Percentiles rank a stretch among this genome's conserved stretches.
Conservation (phyloP, 148 eudicot genomes). For the Nepenthes mirabilis region DNA sequence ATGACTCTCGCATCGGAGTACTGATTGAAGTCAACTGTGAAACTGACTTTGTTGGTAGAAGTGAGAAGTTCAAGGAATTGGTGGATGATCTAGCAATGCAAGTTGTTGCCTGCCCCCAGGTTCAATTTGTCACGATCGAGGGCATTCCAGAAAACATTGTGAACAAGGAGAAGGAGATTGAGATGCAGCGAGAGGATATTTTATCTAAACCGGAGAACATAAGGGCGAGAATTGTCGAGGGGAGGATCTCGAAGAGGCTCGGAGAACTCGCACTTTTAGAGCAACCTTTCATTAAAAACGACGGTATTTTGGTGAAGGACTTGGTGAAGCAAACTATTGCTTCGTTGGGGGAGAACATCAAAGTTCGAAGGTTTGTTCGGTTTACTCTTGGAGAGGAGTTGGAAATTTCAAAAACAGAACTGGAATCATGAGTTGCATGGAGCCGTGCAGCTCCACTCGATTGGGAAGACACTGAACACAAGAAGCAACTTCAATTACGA, state of each 20-base stretch:
- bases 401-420: constrained; percentile 17
- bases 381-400: constrained; percentile 66
- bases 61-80: constrained; percentile 75
- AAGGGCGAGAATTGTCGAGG: constrained; percentile 79
- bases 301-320: constrained; percentile 70
- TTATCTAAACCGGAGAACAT: constrained; percentile 74
- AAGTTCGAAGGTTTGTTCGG: constrained; percentile 69
- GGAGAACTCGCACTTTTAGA: constrained; percentile 91
- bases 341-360: constrained; percentile 84
- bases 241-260: constrained; percentile 82
- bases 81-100: constrained; percentile 99
- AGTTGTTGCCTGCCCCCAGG: constrained; percentile 81
- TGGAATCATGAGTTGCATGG: constrained; percentile 18
- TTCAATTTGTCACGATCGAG: constrained; percentile 64
- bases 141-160: constrained; percentile 54
- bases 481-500: no score
- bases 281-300: constrained; percentile 78
- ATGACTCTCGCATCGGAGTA: constrained; percentile 89
- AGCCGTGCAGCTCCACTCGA: no score
- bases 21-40: constrained; percentile 91
- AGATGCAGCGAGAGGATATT: constrained; percentile 96
- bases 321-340: constrained; percentile 91
- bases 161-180: constrained; percentile 35
- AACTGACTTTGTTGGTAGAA: constrained; percentile 63
- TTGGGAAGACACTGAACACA: no score